Evolutionary conservation across 225 moss, liverwort and hornwort species (phyloP), one percentile per base, ranked within the genome.

Genomic region (Sphagnum contortum): DNA sequence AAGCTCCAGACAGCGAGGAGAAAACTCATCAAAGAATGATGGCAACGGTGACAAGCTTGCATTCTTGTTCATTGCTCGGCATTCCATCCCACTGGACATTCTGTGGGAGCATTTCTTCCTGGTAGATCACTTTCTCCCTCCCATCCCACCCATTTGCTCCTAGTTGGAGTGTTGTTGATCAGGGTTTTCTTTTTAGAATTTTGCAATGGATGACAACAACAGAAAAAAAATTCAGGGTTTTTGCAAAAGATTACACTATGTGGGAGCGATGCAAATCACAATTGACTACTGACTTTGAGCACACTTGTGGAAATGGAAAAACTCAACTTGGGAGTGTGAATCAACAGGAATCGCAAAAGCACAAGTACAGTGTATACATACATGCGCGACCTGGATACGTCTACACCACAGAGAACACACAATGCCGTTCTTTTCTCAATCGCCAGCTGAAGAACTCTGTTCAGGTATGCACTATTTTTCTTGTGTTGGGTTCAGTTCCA

Each of bases 51-150:
- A 85, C 3, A 85, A 85, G 72, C 64, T 91, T 73, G 91, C 94
- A 44, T 94, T 94, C 70, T 71, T 94, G 59, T 94, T 83, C 71
- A 75, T 94, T 44, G 94, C 94, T 48, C 83, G 86, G 44, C 72
- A 87, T 55, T 75, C 73, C 56, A 89, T 94, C 83, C 83, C 91
- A n/a, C 77, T 94, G 55, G 94, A 94, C 73, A 57, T 79, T 44
- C 74, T 94, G 59, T 94, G 94, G 94, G 73, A 77, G 8, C 85
- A 89, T 76, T 94, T 94, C 70, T 94, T 94, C 61, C 69, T 77
- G 70, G 94, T 94, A 66, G 56, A 44, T 9, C 52, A 53, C 29
- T 29, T 1, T 29, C 0, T 29, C 29, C 29, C 29, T 29, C 29
- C 29, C 29, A 29, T 0, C 29, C 29, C 29, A 29, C 29, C 29